Evolutionary conservation across 2,329 filamentous ascomycete species (phyloP).

Genomic region (Epichloe amarillans): DNA sequence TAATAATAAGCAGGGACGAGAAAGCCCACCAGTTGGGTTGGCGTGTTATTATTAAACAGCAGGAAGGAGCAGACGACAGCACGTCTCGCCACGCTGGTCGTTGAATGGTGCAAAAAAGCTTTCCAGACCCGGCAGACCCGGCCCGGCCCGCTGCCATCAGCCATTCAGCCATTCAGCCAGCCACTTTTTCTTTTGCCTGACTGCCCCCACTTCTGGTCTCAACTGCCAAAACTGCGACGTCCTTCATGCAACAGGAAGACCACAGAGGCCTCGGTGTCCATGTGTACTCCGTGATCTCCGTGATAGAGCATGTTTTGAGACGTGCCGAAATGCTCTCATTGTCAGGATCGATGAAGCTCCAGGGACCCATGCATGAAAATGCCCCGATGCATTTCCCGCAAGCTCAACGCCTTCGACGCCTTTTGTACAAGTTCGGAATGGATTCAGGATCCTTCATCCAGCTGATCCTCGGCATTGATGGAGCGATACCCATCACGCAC

Average conservation of each 20-base stretch:
- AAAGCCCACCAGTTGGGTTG: no score
- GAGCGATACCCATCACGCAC: constrained; percentile 43
- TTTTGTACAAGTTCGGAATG: constrained; percentile 47
- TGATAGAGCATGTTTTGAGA: constrained; percentile 27
- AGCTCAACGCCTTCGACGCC: constrained; percentile 18
- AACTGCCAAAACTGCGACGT: background rate
- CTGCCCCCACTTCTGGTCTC: background rate
- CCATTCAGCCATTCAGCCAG: no score
- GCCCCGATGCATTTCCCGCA: constrained; percentile 41
- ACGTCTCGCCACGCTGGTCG: no score
- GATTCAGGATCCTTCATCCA: constrained; percentile 25
- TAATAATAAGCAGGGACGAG: no score
- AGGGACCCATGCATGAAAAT: constrained; percentile 51
- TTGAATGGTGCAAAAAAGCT: no score
- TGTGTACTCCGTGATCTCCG: background rate
- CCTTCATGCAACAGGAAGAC: no score
- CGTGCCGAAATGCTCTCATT: constrained; percentile 41
- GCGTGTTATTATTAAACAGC: no score
- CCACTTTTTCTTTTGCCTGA: background rate
- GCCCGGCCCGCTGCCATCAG: no score
- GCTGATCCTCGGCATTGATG: constrained; percentile 43
- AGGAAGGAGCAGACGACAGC: no score
- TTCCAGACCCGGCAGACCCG: no score
- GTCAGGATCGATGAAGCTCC: constrained; percentile 36
- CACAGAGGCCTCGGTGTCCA: no score